phyloP scores from a whole-genome alignment of 2,329 filamentous ascomycete species.

The Ophiostoma sp. region DNA sequence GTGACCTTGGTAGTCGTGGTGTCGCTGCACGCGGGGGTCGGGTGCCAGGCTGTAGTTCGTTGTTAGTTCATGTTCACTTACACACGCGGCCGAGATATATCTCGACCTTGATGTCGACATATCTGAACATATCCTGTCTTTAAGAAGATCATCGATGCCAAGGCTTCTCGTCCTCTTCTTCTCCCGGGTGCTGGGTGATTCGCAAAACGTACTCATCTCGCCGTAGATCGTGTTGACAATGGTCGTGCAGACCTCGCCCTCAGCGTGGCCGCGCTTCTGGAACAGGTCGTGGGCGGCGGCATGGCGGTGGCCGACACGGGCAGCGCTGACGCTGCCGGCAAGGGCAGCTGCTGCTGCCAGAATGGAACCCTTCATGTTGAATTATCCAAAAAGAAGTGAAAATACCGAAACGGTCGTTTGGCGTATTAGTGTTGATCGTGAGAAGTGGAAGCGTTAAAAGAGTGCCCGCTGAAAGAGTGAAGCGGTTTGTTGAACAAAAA shows the following conservation, averaged over 20 bases:
- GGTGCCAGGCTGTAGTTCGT: conserved; percentile 10
- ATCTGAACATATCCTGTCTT: not conserved
- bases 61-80: not conserved
- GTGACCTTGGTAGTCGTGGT: conserved; percentile 19
- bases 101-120: not conserved
- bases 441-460: conserved; percentile 28
- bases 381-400: conserved; percentile 22
- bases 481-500: conserved; percentile 58
- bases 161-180: not conserved
- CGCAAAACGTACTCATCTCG: conserved; percentile 46
- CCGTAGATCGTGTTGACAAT: conserved; percentile 72
- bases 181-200: not conserved
- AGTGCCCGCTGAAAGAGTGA: conserved; percentile 86
- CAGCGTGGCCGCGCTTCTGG: conserved; percentile 48
- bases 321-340: conserved; percentile 57
- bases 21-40: conserved; percentile 13
- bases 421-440: conserved; percentile 33
- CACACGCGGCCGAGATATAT: not conserved
- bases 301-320: conserved; percentile 54
- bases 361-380: conserved; percentile 73
- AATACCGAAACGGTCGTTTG: conserved; percentile 28
- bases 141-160: not conserved
- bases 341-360: conserved; percentile 64
- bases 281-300: conserved; percentile 54
- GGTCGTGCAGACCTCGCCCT: conserved; percentile 64